phyloP scores from a whole-genome alignment of 1,139 yeast species.

The Saccharomycopsis hybrid region DNA sequence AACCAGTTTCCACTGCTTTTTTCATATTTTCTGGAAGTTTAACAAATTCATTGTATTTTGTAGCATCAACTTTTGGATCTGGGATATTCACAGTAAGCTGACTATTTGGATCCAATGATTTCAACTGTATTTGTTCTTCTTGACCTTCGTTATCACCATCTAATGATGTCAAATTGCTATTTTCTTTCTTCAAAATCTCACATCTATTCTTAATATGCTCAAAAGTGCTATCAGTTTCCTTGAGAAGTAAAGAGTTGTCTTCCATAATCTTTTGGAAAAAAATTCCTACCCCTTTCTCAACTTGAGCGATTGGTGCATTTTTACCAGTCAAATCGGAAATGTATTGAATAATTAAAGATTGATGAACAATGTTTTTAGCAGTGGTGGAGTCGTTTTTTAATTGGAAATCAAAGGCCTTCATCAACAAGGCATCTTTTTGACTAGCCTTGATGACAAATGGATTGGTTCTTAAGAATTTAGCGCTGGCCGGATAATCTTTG shows the following conservation, averaged over 20 bases:
- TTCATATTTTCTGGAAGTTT: constrained; percentile 61
- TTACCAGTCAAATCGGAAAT: constrained; percentile 40
- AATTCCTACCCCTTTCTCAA: constrained; percentile 52
- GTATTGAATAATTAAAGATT: constrained; percentile 76
- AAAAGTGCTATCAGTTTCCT: constrained; percentile 67
- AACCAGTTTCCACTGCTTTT: constrained; percentile 64
- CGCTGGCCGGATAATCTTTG: constrained; percentile 42
- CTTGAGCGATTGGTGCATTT: not conserved
- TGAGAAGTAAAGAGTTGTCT: constrained; percentile 47
- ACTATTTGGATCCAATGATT: constrained; percentile 79
- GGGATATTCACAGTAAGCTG: constrained; percentile 74
- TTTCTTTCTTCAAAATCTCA: constrained; percentile 43
- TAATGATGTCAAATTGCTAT: constrained; percentile 35
- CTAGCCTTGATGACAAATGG: constrained; percentile 68
- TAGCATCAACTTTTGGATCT: constrained; percentile 39
- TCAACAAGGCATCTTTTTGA: constrained; percentile 87
- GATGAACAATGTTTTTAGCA: constrained; percentile 65
- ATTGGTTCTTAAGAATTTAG: constrained; percentile 50
- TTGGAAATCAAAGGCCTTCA: constrained; percentile 87
- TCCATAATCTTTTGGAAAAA: constrained; percentile 63
- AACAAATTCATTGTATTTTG: constrained; percentile 48
- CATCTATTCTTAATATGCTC: constrained; percentile 73
- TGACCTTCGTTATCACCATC: constrained; percentile 41
- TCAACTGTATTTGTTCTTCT: constrained; percentile 79
- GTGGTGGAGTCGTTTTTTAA: constrained; percentile 48